Base-by-base conservation (phyloP, 208 protist genomes). In the Phytomonas francai region DNA sequence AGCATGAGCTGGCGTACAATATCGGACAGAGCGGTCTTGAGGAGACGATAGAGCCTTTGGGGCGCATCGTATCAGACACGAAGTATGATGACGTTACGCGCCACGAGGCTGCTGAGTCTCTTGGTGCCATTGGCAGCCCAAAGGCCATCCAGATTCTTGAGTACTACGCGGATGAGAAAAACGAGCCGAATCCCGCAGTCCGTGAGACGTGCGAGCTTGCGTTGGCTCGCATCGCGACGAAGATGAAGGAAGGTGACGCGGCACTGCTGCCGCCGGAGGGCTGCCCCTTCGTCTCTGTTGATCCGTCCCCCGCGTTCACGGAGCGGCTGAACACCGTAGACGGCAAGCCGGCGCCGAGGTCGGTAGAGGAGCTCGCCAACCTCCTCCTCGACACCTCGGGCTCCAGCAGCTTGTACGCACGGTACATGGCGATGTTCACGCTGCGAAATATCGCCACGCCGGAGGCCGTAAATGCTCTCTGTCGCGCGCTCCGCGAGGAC, bases 1-100 rank as follows among this genome's bases (percentile, higher is more conserved):
- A 97, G 74, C 98, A 99, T 78, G 98, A 99, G 77, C 70, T 98
- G 39, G 93, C 89, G n/a, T 99, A 99, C 85, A 95, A 93, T 68
- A 74, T 98, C 16, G 98, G 98, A 0, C 98, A 99, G 88, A 97
- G 97, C 79, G 83, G 92, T 25, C 63, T 89, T 61, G 66, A 67
- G 54, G 68, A 77, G 49, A 93, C 93, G 9, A 70, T 98, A n/a
- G 81, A 80, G 8, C 63, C 78, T 29, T 83, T 99, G 45, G 75
- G 79, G 49, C 62, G 74, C 19, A 79, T 98, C 22, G 70, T 99
- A 2, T 71, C 70, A 16, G 68, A 54, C 42, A 65, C 94, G 62
- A 70, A 68, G 31, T 96, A 99, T 88, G 85, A 98, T 70, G 71
- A 77, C 16, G 96, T 99, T 63, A 98, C 98, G 1, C 88, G 98